phyloP scores from a whole-genome alignment of 116 monocot species.

The Papilionanthe hybrid region DNA sequence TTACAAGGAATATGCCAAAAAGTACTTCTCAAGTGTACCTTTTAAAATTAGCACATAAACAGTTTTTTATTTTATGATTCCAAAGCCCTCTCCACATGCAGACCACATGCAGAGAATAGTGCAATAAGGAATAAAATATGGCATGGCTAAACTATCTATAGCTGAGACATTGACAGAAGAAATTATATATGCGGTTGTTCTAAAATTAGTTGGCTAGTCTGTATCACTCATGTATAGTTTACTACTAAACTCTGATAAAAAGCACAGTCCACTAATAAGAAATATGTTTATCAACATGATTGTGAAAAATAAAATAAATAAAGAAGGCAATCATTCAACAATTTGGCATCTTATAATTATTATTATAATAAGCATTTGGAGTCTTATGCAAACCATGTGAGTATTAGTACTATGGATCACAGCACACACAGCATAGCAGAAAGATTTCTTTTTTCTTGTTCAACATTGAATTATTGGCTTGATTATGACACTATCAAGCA shows the following conservation, averaged over 20 bases:
- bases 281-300: background rate
- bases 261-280: background rate
- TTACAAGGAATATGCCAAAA: too few species aligned
- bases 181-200: background rate
- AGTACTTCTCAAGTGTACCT: too few species aligned
- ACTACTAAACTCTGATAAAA: background rate
- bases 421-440: background rate
- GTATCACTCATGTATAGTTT: background rate
- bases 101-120: conserved; percentile 4
- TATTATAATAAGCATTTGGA: background rate
- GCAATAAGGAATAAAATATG: background rate
- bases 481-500: background rate
- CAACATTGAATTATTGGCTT: background rate
- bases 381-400: conserved; percentile 10
- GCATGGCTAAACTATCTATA: background rate
- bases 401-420: background rate
- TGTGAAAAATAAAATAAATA: background rate
- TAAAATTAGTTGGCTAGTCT: conserved; percentile 7
- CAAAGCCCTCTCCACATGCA: background rate
- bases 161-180: background rate
- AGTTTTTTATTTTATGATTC: background rate
- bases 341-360: background rate
- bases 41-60: background rate
- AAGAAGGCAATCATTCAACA: background rate
- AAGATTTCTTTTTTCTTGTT: background rate